Evolutionary conservation across 192 early-diverging fungal species (phyloP), one percentile per base, ranked within the genome.

Genomic region (Podila minutissima): DNA sequence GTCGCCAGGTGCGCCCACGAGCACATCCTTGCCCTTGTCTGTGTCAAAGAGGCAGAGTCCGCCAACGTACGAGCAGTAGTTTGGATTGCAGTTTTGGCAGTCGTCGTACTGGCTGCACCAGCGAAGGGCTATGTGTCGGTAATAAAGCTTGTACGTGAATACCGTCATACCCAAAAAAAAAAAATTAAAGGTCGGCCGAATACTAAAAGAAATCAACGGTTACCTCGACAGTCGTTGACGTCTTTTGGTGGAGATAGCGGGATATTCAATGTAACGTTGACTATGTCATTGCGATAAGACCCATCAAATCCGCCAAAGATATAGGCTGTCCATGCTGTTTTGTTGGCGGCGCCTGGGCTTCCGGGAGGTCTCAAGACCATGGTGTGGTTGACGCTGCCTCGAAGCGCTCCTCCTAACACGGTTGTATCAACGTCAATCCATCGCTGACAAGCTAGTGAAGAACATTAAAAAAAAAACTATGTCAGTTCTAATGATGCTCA

Each of bases 1-100:
- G 62, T 81, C 77, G 8, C 41, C 35, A 8, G 53, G 10, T 1
- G 38, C 31, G 8, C 77, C 77, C 2, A 81, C 38, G 29, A 81
- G 77, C 4, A 53, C 10, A 9, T n/a, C 32, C 49, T 83, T 76
- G 32, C 74, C 82, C 29, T 83, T 83, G 37, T 74, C 74, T 0
- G 82, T 72, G 59, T 83, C 82, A 63, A 83, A 83, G 20, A 83
- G 69, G 50, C 82, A 83, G 31, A 83, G 74, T 55, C 74, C 74
- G n/a, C 32, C 29, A 38, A 75, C 22, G 48, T 83, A 83, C 13
- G 82, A 83, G 33, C 82, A 83, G 38, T 83, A 83, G 22, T 59
- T 71, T 4, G 61, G 28, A 29, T 75, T 75, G 38, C 74, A 76
- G 62, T 73, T 66, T 31, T 67, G 69, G 33, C 82, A 83, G 59